Evolutionary conservation across 352 stramenopile genomes (phyloP), one percentile per base, ranked within the genome.

Genomic region (Phytophthora sp.): DNA sequence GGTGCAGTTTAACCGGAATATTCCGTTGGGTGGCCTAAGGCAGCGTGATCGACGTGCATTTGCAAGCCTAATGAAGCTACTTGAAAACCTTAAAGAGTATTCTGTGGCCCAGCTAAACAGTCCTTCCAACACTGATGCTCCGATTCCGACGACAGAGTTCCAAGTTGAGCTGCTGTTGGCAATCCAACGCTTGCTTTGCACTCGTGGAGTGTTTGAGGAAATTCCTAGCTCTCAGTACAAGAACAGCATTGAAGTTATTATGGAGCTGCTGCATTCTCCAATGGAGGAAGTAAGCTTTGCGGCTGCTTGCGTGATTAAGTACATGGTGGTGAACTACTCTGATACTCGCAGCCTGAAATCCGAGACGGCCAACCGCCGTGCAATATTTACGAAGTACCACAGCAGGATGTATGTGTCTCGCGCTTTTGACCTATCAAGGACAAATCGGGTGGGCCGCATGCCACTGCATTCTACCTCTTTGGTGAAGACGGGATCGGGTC

Each of bases 291-390:
- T 96, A 17, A 92, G 83, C 48, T 92, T 96, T 59, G 85, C 87
- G 20, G 85, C 87, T 4, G 82, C 87, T 5, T 84, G 79, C 28
- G 87, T 93, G 46, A 81, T 96, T 65, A 94, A 94, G 74, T 94
- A 92, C 54, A 94, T 96, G 87, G 85, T 93, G 38, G 81, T 96
- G 57, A 96, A 96, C 63, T 96, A 94, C 69, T 94, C 87, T n/a
- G 84, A 92, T 57, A 92, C 86, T 18, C 73, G 82, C 28, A 96
- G 84, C 39, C 78, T 94, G 54, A 96, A 93, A 58, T 91, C 86
- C 2, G 87, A 96, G 56, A 88, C 83, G 10, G 80, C 86, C 35
- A 96, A 96, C 56, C 85, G 87, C 17, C 83, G 84, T 31, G 79
- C 85, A 23, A 84, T 94, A 21, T 96, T 96, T 48, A 89, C 87